Conservation (phyloP, 805 yeast genomes). For the Pichia cabralensis region DNA sequence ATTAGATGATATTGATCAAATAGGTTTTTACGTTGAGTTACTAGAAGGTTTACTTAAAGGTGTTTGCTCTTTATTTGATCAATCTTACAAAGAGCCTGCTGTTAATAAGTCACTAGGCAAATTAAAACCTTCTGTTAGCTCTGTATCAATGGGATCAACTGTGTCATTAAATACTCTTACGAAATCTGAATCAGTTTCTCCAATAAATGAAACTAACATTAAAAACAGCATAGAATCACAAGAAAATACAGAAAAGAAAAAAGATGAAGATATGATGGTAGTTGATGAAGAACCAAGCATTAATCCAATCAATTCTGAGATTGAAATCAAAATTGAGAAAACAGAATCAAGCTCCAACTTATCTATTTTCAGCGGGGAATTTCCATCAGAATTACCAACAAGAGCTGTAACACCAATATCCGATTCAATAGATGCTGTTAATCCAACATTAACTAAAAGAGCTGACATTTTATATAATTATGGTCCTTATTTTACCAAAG, state of each 20-base stretch:
- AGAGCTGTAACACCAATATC: slow-evolving; percentile 22
- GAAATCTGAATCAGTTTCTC: slow-evolving; percentile 1
- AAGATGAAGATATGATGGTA: slow-evolving; percentile 1
- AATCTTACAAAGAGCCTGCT: slow-evolving; percentile 33
- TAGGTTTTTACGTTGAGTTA: slow-evolving; percentile 16
- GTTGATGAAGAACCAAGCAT: slow-evolving; percentile 8
- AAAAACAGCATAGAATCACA: not conserved
- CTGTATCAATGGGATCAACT: slow-evolving; percentile 13
- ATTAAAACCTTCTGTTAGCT: not conserved
- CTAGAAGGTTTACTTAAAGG: slow-evolving; percentile 44
- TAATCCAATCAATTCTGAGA: slow-evolving; percentile 14
- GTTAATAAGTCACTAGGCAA: slow-evolving; percentile 5
- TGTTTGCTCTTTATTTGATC: slow-evolving; percentile 61
- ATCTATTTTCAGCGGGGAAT: slow-evolving; percentile 17
- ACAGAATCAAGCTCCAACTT: slow-evolving; percentile 9
- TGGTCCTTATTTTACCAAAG: slow-evolving; percentile 23
- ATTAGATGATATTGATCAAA: slow-evolving; percentile 17
- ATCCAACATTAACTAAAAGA: slow-evolving; percentile 27
- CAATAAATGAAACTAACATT: slow-evolving; percentile 3
- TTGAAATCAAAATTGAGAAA: slow-evolving; percentile 9
- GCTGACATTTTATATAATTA: slow-evolving; percentile 19
- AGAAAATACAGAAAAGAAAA: not conserved
- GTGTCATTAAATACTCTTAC: slow-evolving; percentile 13
- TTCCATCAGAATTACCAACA: slow-evolving; percentile 24
- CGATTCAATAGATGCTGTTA: slow-evolving; percentile 35